phyloP scores from a whole-genome alignment of 2,329 filamentous ascomycete species.

The Zasmidium angulare region DNA sequence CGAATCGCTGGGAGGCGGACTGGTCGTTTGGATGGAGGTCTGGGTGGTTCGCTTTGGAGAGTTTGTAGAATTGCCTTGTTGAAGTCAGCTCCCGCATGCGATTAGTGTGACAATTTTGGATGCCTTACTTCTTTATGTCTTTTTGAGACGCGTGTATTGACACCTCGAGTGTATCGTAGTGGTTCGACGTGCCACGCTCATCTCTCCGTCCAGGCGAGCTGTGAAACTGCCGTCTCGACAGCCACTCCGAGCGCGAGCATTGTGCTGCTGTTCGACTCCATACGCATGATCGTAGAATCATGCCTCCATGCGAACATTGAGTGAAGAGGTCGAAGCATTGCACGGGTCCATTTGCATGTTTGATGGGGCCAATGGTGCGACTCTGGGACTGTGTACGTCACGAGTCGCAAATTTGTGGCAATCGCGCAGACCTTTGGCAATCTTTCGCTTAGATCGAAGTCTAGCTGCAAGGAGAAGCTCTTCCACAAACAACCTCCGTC shows the following conservation, averaged over 20 bases:
- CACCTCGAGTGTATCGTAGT: conserved; percentile 83
- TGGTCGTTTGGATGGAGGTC: conserved; percentile 83
- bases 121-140: conserved; percentile 74
- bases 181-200: conserved; percentile 49
- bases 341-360: neutral
- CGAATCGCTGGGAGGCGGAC: conserved; percentile 66
- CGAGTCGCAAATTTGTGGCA: neutral
- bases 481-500: neutral
- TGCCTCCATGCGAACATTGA: conserved; percentile 30
- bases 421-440: neutral
- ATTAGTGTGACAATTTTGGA: neutral
- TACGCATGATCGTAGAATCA: conserved; percentile 32
- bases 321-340: neutral
- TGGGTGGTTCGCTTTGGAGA: conserved; percentile 90
- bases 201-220: conserved; percentile 16
- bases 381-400: neutral
- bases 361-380: neutral
- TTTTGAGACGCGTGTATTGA: conserved; percentile 64
- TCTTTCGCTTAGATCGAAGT: neutral
- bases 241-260: conserved; percentile 5
- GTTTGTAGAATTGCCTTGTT: conserved; percentile 69
- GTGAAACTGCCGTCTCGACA: conserved; percentile 23
- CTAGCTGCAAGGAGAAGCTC: conserved; percentile 1
- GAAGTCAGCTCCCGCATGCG: neutral
- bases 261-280: conserved; percentile 27